Evolutionary conservation across 768 basidiomycete species (phyloP).

Genomic region (Lentinula edodes): DNA sequence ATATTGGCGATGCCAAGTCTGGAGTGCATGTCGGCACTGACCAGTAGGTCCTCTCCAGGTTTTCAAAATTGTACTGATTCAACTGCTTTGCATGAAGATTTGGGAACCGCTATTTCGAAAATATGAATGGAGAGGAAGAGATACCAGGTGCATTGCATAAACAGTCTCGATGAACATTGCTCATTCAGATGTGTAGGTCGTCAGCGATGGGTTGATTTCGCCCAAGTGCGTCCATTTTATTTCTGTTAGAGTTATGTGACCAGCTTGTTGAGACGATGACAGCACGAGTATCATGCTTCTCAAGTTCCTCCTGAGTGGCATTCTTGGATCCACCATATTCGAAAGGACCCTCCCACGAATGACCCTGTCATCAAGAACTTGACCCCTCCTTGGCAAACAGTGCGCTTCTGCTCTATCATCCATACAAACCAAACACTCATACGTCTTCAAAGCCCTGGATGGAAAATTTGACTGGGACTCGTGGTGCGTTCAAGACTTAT

Average conservation of each 20-base stretch:
- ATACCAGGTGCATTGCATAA: constrained; percentile 56
- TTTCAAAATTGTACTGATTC: background rate
- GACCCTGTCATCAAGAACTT: constrained; percentile 67
- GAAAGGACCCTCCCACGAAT: constrained; percentile 70
- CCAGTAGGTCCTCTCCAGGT: constrained; percentile 54
- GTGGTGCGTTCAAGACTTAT: constrained; percentile 86
- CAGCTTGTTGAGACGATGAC: constrained; percentile 1
- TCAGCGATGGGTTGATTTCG: constrained; percentile 94
- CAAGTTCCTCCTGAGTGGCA: constrained; percentile 98
- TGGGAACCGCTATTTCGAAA: constrained; percentile 94
- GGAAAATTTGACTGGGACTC: constrained; percentile 90
- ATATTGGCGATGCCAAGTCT: constrained; percentile 91
- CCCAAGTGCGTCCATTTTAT: constrained; percentile 51
- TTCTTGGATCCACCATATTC: constrained; percentile 90
- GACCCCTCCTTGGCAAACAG: constrained; percentile 79
- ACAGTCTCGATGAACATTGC: background rate
- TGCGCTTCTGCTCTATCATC: constrained; percentile 32
- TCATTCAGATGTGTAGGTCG: constrained; percentile 50
- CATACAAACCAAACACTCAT: background rate
- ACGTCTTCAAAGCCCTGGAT: constrained; percentile 54
- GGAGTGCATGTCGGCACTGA: constrained; percentile 74
- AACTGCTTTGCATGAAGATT: constrained; percentile 43
- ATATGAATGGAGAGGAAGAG: constrained; percentile 81
- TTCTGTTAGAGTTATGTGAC: background rate
- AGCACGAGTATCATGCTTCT: constrained; percentile 86